These are phyloP conservation scores for Kazachstania kunashirensis DNA, from an alignment of 805 yeast genomes.

Conservation along the genomic window DNA sequence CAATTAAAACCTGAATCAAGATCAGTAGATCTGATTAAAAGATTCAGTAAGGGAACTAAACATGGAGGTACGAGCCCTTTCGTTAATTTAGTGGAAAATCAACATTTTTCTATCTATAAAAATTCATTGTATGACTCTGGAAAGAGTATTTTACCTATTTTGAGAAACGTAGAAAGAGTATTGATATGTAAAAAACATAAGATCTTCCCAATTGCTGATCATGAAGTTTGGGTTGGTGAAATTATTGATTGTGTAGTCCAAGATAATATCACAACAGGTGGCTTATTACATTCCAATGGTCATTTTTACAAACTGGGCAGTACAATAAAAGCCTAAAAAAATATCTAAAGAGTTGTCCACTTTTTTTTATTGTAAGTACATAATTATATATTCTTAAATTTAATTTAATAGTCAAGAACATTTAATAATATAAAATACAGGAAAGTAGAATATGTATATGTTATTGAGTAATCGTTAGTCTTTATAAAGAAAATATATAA, in stretches of 20 bases:
- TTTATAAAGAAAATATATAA: too few relatives aligned
- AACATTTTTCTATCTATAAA: constrained; percentile 24
- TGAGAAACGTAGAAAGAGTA: constrained; percentile 48
- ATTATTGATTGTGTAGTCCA: constrained; percentile 46
- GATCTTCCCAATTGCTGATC: constrained; percentile 60
- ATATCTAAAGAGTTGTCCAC: background rate
- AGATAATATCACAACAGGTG: constrained; percentile 37
- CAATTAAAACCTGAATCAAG: constrained; percentile 50
- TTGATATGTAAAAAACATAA: constrained; percentile 50
- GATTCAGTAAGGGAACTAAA: constrained; percentile 47
- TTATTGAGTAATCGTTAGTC: too few relatives aligned
- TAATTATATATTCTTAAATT: background rate
- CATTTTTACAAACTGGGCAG: constrained; percentile 45
- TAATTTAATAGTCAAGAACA: background rate
- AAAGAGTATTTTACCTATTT: constrained; percentile 40
- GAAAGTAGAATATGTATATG: background rate
- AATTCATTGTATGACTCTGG: constrained; percentile 16
- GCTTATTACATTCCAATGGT: constrained; percentile 56
- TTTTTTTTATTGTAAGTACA: background rate
- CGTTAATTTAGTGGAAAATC: constrained; percentile 28
- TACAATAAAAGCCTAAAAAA: constrained; percentile 10
- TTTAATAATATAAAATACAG: background rate
- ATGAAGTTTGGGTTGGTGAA: constrained; percentile 82
- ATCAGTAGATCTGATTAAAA: constrained; percentile 51
- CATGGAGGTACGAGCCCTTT: constrained; percentile 43